Evolutionary conservation across 140 eudicot genomes (phyloP).

Genomic region (Ambrosia hybrid): DNA sequence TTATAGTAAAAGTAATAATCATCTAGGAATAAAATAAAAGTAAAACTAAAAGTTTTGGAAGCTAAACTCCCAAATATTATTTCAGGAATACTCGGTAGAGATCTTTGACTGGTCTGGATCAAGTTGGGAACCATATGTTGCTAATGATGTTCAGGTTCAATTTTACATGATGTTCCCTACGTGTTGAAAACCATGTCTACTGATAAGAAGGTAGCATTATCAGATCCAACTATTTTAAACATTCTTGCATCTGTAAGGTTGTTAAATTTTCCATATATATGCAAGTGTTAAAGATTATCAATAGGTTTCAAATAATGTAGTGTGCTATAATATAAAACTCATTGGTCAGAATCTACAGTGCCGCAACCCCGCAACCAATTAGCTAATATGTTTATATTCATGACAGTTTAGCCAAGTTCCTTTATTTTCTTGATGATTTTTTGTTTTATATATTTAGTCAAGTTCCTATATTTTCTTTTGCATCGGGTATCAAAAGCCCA

Average conservation of each 20-base stretch:
- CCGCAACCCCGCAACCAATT: too few species aligned
- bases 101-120: slow-evolving; percentile 95
- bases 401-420: too few species aligned
- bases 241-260: not conserved
- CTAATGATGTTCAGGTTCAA: slow-evolving; percentile 83
- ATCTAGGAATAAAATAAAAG: not conserved
- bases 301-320: too few species aligned
- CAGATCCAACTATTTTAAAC: not conserved
- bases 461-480: too few species aligned
- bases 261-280: not conserved
- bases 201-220: slow-evolving; percentile 56
- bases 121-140: slow-evolving; percentile 88
- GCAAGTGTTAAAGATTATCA: too few species aligned
- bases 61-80: not conserved
- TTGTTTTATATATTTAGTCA: too few species aligned
- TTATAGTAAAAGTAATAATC: not conserved
- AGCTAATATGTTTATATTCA: too few species aligned
- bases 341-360: too few species aligned
- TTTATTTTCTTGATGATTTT: too few species aligned
- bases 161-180: slow-evolving; percentile 98
- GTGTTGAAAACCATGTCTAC: slow-evolving; percentile 77
- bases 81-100: slow-evolving; percentile 81
- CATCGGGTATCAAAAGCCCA: too few species aligned
- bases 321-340: too few species aligned
- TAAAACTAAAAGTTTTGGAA: not conserved